phyloP scores from a whole-genome alignment of 345 rosid species.

The Cardamine chenopodiifolia region DNA sequence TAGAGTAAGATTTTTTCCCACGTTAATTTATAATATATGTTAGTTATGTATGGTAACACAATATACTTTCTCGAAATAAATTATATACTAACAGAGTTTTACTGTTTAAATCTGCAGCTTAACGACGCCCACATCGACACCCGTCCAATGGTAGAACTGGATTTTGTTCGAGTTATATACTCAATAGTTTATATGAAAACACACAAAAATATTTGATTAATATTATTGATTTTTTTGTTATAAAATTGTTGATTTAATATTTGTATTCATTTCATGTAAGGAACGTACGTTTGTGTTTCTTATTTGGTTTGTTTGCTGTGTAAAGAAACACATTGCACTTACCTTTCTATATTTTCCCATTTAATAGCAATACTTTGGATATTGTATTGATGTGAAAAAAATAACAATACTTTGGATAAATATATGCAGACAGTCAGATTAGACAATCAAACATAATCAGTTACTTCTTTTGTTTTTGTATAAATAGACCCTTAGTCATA shows the following conservation, averaged over 20 bases:
- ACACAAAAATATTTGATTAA: neutral
- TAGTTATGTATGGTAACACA: neutral
- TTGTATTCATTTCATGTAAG: neutral
- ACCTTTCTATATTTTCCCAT: neutral
- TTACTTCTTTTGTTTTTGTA: neutral
- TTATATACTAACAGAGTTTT: slow-evolving; percentile 4
- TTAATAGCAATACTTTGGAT: neutral
- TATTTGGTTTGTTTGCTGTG: slow-evolving; percentile 28
- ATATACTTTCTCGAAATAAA: neutral
- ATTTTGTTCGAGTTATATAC: slow-evolving; percentile 16
- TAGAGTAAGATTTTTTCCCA: slow-evolving; percentile 48
- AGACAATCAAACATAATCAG: neutral
- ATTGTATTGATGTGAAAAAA: too few species aligned
- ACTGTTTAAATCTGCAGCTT: slow-evolving; percentile 46
- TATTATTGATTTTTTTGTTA: slow-evolving; percentile 13
- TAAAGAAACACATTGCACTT: slow-evolving; percentile 28
- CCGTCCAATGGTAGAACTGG: slow-evolving; percentile 47
- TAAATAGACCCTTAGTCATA: neutral
- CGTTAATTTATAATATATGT: neutral
- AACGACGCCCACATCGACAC: slow-evolving; percentile 45
- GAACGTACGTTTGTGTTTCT: slow-evolving; percentile 19
- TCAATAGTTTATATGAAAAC: neutral
- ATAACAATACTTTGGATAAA: neutral
- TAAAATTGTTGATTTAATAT: slow-evolving; percentile 8
- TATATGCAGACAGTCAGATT: neutral